phyloP scores from a whole-genome alignment of 73 alveolate genomes.

The Tetrahymena elliotti region DNA sequence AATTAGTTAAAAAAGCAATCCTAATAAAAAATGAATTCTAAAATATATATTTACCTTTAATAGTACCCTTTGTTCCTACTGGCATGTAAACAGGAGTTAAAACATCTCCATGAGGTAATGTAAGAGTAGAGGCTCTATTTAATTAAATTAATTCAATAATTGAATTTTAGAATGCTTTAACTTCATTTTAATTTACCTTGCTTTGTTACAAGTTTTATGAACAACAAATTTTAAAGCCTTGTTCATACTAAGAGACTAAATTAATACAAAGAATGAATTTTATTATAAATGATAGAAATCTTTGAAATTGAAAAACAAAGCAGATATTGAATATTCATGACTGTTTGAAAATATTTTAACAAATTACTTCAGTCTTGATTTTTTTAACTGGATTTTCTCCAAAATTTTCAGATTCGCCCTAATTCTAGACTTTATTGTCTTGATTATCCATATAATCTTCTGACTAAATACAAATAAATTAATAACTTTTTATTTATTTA shows the following conservation, averaged over 20 bases:
- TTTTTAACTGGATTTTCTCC: not conserved
- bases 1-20: too few species aligned
- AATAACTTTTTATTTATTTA: not conserved
- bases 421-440: not conserved
- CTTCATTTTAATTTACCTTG: not conserved
- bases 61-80: conserved; percentile 98
- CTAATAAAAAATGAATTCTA: not conserved
- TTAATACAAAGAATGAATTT: too few species aligned
- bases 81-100: conserved; percentile 99
- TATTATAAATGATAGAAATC: too few species aligned
- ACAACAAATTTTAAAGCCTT: not conserved
- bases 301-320: not conserved
- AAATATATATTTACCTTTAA: conserved; percentile 71
- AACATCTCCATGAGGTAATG: conserved; percentile 98
- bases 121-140: conserved; percentile 81
- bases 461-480: not conserved
- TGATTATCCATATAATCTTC: not conserved
- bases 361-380: not conserved
- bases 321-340: not conserved
- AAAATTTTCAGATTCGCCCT: not conserved
- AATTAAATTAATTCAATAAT: not conserved
- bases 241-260: not conserved
- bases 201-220: not conserved
- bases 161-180: not conserved
- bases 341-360: not conserved